Conservation (phyloP, 805 yeast species). For the Nakazawaea wickerhamii region DNA sequence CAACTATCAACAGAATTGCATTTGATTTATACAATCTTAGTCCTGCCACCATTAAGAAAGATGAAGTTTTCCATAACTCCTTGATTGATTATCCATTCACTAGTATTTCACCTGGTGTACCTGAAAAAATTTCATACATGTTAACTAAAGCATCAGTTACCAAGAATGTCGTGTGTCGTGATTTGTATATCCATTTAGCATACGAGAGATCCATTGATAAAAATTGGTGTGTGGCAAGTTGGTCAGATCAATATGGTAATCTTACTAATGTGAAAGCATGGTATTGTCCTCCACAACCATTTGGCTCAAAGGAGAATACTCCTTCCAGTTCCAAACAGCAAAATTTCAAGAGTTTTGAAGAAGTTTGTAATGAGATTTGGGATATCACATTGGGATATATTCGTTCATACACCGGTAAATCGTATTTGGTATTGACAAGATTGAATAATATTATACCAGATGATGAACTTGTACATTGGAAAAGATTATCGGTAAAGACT, state of each 20-base stretch:
- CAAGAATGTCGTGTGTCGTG: constrained; percentile 47
- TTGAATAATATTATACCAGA: constrained; percentile 72
- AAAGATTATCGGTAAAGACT: constrained; percentile 55
- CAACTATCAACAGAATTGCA: constrained; percentile 38
- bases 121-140: constrained; percentile 38
- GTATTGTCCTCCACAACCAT: constrained; percentile 30
- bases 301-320: constrained; percentile 5
- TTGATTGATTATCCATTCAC: constrained; percentile 30
- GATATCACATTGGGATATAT: constrained; percentile 44
- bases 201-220: constrained; percentile 78
- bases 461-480: constrained; percentile 78
- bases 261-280: constrained; percentile 60
- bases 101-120: constrained; percentile 34
- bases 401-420: constrained; percentile 41
- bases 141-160: constrained; percentile 33
- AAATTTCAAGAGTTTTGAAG: constrained; percentile 34
- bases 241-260: constrained; percentile 82
- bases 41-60: constrained; percentile 24
- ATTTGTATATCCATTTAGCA: constrained; percentile 76
- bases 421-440: constrained; percentile 63
- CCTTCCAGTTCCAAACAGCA: constrained; percentile 10
- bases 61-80: neutral
- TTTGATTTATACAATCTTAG: constrained; percentile 55
- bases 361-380: constrained; percentile 66
- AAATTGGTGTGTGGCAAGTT: constrained; percentile 80